Evolutionary conservation across 306 rosid species (phyloP), one percentile per base, ranked within the genome.

Genomic region (Gastrolobium bilobum): DNA sequence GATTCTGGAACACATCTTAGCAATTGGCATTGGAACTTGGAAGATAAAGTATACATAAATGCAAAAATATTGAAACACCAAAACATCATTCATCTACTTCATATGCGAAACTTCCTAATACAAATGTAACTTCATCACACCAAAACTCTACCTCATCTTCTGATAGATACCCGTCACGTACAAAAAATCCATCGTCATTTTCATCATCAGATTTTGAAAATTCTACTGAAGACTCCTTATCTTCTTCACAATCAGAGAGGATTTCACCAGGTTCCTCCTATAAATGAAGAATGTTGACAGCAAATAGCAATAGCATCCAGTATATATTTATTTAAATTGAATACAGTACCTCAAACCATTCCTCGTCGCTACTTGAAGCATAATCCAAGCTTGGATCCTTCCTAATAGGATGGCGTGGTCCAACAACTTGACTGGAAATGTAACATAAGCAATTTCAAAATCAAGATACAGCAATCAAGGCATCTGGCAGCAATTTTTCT

Each of bases 261-360:
- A 90, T 90, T 78, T 92, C 97, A 42, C 97, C 97, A 77, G 92
- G 92, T 10, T 88, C 94, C 86, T 88, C 97, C 97, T 91, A 85
- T 34, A 88, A 84, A 82, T 48, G 37, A 53, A 83, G 40, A 56
- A 38, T 62, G 0, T 20, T 20, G 26, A 20, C 26, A 20, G 26
- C 26, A 20, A 20, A 20, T 64, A 73, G 34, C 35, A 65, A 69
- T 33, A 6, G 35, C 40, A 80, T 30, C 6, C 26, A 47, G 46
- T 30, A 7, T 63, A 62, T 47, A 40, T 65, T 14, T 54, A 65
- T 33, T 15, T 13, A 44, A 61, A 71, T 7, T 68, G 38, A 64
- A 54, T 8, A 72, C 1, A 72, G 42, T 82, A 91, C 97, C 97
- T 92, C 97, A 80, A 86, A 90, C 97, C 97, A 92, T 78, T 92